Conservation (phyloP, 2,329 filamentous ascomycete genomes). For the Botrytis deweyae region DNA sequence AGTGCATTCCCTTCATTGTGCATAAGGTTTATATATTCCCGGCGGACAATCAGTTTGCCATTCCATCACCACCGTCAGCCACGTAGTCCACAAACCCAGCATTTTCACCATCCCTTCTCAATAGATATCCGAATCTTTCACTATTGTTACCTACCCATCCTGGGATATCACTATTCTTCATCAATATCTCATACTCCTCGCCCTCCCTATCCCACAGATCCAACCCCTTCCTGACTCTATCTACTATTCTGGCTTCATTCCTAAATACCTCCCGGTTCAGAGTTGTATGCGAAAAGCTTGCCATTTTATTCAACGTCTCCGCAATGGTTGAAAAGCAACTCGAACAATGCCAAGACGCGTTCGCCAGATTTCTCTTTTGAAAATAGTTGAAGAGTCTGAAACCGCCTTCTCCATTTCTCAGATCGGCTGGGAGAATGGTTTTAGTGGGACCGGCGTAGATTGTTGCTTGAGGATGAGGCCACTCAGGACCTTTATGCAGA, state of each 20-base stretch:
- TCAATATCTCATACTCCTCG: conserved; percentile 41
- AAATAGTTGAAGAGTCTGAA: conserved; percentile 23
- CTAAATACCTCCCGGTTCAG: conserved; percentile 44
- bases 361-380: conserved; percentile 40
- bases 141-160: conserved; percentile 38
- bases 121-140: conserved; percentile 29
- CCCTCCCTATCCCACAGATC: conserved; percentile 44
- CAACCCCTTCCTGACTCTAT: conserved; percentile 44
- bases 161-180: conserved; percentile 45
- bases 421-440: conserved; percentile 44
- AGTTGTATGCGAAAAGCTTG: conserved; percentile 44
- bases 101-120: conserved; percentile 29
- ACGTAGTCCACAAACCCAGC: conserved; percentile 31
- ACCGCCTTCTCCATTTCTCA: conserved; percentile 39
- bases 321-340: conserved; percentile 45
- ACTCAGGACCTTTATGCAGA: conserved; percentile 40
- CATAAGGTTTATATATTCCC: background rate
- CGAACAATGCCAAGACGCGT: conserved; percentile 49
- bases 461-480: conserved; percentile 48
- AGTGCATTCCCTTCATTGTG: background rate
- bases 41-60: background rate
- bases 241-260: conserved; percentile 43
- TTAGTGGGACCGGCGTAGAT: conserved; percentile 40
- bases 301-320: conserved; percentile 45
- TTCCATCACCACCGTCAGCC: conserved; percentile 31